Evolutionary conservation across 1,139 yeast genomes (phyloP).

Genomic region (Candida buenavistaensis): DNA sequence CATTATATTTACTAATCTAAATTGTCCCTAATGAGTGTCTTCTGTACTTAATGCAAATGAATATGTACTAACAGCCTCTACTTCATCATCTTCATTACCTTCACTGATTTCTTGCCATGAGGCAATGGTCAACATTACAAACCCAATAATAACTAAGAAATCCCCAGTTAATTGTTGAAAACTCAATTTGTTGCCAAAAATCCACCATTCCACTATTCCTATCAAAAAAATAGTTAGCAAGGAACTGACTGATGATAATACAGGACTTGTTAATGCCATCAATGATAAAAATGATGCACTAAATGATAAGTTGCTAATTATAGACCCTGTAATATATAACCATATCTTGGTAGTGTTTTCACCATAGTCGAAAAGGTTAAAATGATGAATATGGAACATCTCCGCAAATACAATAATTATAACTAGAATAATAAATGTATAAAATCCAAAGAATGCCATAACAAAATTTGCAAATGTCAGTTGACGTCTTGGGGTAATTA

Average conservation of each 20-base stretch:
- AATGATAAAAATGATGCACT: conserved; percentile 73
- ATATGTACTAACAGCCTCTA: conserved; percentile 44
- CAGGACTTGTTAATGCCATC: conserved; percentile 86
- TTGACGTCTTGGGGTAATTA: conserved; percentile 49
- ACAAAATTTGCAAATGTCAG: conserved; percentile 49
- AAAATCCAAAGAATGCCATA: conserved; percentile 58
- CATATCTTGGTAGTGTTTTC: conserved; percentile 39
- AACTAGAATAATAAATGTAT: conserved; percentile 54
- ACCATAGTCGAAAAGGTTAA: conserved; percentile 53
- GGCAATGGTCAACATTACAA: conserved; percentile 65
- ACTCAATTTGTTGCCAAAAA: conserved; percentile 60
- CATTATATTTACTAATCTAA: too few relatives aligned
- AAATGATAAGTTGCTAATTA: conserved; percentile 64
- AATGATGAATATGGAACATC: conserved; percentile 55
- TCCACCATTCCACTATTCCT: conserved; percentile 72
- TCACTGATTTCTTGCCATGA: conserved; percentile 75
- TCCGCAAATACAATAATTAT: conserved; percentile 52
- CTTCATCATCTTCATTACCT: conserved; percentile 59
- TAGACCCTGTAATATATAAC: conserved; percentile 49
- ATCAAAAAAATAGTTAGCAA: conserved; percentile 76
- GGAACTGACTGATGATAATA: conserved; percentile 79
- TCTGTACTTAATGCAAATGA: conserved; percentile 44
- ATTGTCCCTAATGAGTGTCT: too few relatives aligned
- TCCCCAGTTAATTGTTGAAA: conserved; percentile 56
- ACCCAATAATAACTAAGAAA: conserved; percentile 62